phyloP scores from a whole-genome alignment of 345 rosid genomes.

The Eutrema heterophyllum region DNA sequence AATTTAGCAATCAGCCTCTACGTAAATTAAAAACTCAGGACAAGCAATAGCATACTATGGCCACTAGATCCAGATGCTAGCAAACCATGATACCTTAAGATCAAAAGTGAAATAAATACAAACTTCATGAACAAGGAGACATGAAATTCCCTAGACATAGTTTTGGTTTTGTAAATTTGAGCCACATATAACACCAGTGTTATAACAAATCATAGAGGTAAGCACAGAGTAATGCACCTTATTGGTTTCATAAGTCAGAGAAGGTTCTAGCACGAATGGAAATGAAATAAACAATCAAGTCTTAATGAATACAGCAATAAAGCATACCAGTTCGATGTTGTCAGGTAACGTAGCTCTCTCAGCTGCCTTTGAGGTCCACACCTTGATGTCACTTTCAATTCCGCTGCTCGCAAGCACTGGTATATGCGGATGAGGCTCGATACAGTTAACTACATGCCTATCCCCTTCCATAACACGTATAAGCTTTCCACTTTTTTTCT shows the following conservation, averaged over 20 bases:
- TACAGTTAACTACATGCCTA: constrained; percentile 74
- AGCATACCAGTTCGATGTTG: constrained; percentile 64
- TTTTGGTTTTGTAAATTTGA: not conserved
- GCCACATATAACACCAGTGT: not conserved
- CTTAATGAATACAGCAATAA: not conserved
- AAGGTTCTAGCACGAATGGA: not conserved
- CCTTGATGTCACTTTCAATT: constrained; percentile 74
- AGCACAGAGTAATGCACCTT: not conserved
- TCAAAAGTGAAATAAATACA: not conserved
- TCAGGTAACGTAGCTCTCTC: constrained; percentile 66
- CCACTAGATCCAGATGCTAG: not conserved
- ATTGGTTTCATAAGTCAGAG: not conserved
- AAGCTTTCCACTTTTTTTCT: constrained; percentile 71
- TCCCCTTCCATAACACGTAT: constrained; percentile 80
- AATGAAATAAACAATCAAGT: not conserved
- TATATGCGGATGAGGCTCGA: constrained; percentile 71
- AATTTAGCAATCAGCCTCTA: not conserved
- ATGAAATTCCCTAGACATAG: not conserved
- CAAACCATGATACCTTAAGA: not conserved
- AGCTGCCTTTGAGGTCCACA: constrained; percentile 70
- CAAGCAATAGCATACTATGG: not conserved
- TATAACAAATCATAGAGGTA: not conserved
- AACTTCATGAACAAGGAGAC: not conserved
- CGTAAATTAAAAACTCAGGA: not conserved
- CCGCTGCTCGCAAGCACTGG: constrained; percentile 83